These are phyloP conservation scores for Claviceps sp. DNA, from an alignment of 2,329 filamentous ascomycete genomes.

Conservation along the genomic window DNA sequence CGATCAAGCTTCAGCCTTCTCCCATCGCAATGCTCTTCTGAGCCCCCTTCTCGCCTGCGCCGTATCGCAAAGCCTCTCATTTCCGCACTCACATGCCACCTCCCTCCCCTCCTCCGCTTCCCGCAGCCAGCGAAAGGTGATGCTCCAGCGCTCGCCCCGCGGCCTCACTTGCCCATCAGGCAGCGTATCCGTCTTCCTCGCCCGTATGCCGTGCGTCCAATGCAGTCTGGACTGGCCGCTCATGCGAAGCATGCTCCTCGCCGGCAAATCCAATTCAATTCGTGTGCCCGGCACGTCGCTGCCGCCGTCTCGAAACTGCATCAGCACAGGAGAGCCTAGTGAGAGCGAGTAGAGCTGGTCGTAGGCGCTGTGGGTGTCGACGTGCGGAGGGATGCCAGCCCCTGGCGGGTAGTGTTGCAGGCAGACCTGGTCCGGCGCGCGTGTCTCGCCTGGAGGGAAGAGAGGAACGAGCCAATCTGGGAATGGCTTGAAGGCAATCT, in stretches of 20 bases:
- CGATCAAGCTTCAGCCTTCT: constrained; percentile 9
- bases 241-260: constrained; percentile 39
- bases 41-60: constrained; percentile 31
- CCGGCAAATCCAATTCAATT: constrained; percentile 32
- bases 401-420: constrained; percentile 48
- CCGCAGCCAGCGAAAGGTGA: constrained; percentile 41
- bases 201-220: constrained; percentile 42
- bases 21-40: constrained; percentile 38
- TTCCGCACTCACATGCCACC: constrained; percentile 35
- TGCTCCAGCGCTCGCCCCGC: constrained; percentile 36
- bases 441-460: constrained; percentile 28
- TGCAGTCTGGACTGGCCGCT: constrained; percentile 34
- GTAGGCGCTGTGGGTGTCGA: constrained; percentile 38
- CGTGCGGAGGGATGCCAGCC: constrained; percentile 46
- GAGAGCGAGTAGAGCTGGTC: constrained; percentile 33
- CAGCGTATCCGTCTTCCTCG: constrained; percentile 37
- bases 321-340: constrained; percentile 27
- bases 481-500: constrained; percentile 32
- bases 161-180: constrained; percentile 30
- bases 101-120: constrained; percentile 13
- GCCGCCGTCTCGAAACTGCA: constrained; percentile 28
- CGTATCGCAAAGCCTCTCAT: constrained; percentile 36
- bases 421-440: constrained; percentile 43
- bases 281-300: constrained; percentile 14
- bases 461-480: constrained; percentile 37